Conservation (phyloP, 1,284 basidiomycete genomes). For the Polyporus tsugae region DNA sequence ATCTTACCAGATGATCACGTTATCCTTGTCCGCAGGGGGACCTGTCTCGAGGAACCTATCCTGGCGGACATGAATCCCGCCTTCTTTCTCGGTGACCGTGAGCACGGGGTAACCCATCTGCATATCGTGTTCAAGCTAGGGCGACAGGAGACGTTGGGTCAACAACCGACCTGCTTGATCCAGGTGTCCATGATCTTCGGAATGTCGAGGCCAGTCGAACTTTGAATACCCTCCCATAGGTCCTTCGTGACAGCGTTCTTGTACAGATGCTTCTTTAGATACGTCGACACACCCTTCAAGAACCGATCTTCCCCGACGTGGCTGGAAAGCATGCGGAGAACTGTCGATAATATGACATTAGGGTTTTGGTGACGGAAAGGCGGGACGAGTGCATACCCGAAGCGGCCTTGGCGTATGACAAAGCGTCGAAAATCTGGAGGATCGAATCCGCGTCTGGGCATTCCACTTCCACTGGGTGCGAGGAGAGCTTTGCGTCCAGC, state of each 20-base stretch:
- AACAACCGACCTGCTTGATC: conserved; percentile 77
- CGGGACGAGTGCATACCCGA: conserved; percentile 58
- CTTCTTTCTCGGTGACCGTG: conserved; percentile 82
- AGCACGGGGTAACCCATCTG: conserved; percentile 90
- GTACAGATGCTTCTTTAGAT: conserved; percentile 90
- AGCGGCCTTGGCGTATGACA: conserved; percentile 90
- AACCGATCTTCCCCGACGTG: conserved; percentile 92
- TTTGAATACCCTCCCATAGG: conserved; percentile 89
- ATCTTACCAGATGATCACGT: conserved; percentile 86
- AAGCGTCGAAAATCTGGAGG: conserved; percentile 88
- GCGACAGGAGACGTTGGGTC: not conserved
- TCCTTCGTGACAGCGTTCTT: conserved; percentile 89
- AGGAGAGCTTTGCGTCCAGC: conserved; percentile 91
- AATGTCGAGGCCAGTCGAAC: conserved; percentile 83
- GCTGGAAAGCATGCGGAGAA: conserved; percentile 92
- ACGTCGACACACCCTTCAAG: conserved; percentile 88
- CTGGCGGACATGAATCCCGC: conserved; percentile 82
- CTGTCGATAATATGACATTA: conserved; percentile 45
- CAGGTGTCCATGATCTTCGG: conserved; percentile 90
- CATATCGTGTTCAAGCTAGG: not conserved
- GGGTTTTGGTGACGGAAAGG: not conserved
- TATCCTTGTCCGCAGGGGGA: conserved; percentile 80
- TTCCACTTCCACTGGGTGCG: conserved; percentile 95
- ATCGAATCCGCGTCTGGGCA: conserved; percentile 90
- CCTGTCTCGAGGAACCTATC: conserved; percentile 94